A percentile compares a stretch with the other conserved stretches of the same genome.
These are phyloP conservation scores for Backusella parvicylindrica DNA, from an alignment of 192 early-diverging fungal genomes.

Conservation along the genomic window DNA sequence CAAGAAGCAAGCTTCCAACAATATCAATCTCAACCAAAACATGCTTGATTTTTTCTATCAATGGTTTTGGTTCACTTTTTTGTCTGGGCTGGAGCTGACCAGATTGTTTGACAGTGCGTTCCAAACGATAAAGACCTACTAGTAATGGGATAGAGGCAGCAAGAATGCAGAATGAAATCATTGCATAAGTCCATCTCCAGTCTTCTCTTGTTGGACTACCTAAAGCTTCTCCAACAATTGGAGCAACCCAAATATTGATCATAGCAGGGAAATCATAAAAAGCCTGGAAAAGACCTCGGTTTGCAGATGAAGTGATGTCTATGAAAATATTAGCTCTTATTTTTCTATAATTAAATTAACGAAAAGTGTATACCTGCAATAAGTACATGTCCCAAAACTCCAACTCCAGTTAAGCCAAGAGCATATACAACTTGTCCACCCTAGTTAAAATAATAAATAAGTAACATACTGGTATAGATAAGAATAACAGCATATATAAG, in stretches of 20 bases:
- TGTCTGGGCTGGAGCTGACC: neutral
- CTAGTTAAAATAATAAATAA: neutral
- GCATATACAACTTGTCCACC: conserved; percentile 23
- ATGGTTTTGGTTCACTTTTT: conserved; percentile 2
- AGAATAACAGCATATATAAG: neutral
- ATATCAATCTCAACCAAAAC: conserved; percentile 1
- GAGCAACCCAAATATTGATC: conserved; percentile 21
- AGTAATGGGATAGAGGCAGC: conserved; percentile 11
- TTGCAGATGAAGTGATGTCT: conserved; percentile 17
- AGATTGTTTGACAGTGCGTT: neutral
- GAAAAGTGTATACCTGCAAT: conserved; percentile 3
- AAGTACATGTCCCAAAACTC: conserved; percentile 13
- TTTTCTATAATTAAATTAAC: neutral
- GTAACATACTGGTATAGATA: neutral
- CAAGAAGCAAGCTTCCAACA: conserved; percentile 15
- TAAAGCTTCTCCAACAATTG: conserved; percentile 22
- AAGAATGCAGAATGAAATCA: conserved; percentile 16
- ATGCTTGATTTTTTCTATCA: neutral
- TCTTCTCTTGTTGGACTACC: neutral
- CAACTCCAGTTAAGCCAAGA: conserved; percentile 17
- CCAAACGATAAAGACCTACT: neutral
- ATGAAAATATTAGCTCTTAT: neutral
- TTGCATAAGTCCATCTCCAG: conserved; percentile 26
- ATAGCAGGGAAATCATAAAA: conserved; percentile 14
- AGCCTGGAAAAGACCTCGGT: conserved; percentile 19